Percentiles rank a stretch among this genome's conserved stretches.
Evolutionary conservation across 192 early-diverging fungal species (phyloP).

Genomic region (Funneliformis geosporum): DNA sequence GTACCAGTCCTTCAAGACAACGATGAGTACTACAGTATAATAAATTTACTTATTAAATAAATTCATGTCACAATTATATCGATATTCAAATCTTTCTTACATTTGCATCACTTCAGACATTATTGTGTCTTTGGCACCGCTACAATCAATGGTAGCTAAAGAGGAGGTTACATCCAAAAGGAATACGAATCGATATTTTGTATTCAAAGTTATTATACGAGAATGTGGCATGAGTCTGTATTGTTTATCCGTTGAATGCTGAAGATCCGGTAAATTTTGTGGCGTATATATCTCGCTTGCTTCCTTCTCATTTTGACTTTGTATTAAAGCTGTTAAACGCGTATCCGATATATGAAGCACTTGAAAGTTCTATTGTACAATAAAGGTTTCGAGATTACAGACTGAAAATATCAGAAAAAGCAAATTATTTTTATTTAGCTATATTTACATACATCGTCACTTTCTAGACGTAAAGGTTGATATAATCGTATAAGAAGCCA

Average conservation of each 20-base stretch:
- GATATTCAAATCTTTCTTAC: conserved; percentile 36
- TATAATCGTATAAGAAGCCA: conserved; percentile 45
- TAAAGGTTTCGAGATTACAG: not conserved
- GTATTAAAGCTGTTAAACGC: conserved; percentile 17
- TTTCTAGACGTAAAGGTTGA: conserved; percentile 34
- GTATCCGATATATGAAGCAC: conserved; percentile 19
- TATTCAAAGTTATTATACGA: conserved; percentile 55
- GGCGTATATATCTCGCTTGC: conserved; percentile 24
- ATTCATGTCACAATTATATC: not conserved
- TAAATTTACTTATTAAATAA: not conserved
- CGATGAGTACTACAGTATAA: conserved; percentile 1
- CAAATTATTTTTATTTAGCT: not conserved
- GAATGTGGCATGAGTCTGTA: conserved; percentile 69
- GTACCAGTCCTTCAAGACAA: conserved; percentile 33
- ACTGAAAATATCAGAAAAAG: not conserved
- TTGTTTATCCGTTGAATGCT: conserved; percentile 6
- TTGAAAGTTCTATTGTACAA: conserved; percentile 24
- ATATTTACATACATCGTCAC: conserved; percentile 34
- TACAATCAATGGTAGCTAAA: conserved; percentile 59
- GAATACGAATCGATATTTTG: conserved; percentile 65
- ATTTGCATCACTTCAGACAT: conserved; percentile 54
- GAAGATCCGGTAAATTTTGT: conserved; percentile 15
- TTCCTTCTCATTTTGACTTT: conserved; percentile 24
- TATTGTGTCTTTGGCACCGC: conserved; percentile 41
- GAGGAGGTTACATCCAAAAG: conserved; percentile 71